These are phyloP conservation scores for Rugonectria rugulosa DNA, from an alignment of 2,329 filamentous ascomycete species.

Conservation along the genomic window DNA sequence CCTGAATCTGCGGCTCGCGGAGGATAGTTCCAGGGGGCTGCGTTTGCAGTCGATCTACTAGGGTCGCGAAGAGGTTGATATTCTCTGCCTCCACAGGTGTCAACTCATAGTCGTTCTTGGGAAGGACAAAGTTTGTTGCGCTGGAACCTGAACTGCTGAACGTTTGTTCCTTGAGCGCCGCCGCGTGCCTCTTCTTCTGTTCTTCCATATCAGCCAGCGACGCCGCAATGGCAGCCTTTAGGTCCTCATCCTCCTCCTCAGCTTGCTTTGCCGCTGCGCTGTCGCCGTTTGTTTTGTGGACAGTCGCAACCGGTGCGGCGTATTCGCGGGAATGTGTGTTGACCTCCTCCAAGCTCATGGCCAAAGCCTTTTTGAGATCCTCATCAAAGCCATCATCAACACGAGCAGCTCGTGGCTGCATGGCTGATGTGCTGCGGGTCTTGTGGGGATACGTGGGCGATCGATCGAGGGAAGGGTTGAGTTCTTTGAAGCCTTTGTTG, in stretches of 20 bases:
- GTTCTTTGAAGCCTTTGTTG: slow-evolving; percentile 63
- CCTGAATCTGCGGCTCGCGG: slow-evolving; percentile 97
- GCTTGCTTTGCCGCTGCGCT: slow-evolving; percentile 53
- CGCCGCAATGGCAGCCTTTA: slow-evolving; percentile 94
- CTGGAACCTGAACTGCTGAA: slow-evolving; percentile 49
- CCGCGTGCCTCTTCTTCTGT: slow-evolving; percentile 91
- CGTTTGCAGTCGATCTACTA: slow-evolving; percentile 93
- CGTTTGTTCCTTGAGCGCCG: slow-evolving; percentile 81
- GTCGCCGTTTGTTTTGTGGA: slow-evolving; percentile 47
- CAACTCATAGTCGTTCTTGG: slow-evolving; percentile 94
- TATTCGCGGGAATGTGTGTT: slow-evolving; percentile 79
- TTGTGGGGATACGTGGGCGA: slow-evolving; percentile 64
- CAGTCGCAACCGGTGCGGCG: slow-evolving; percentile 62
- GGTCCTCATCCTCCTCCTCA: slow-evolving; percentile 90
- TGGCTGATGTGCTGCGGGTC: slow-evolving; percentile 69
- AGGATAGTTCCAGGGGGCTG: slow-evolving; percentile 95
- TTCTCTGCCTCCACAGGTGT: slow-evolving; percentile 95
- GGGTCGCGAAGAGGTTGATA: slow-evolving; percentile 92
- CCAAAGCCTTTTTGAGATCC: slow-evolving; percentile 89
- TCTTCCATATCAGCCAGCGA: slow-evolving; percentile 97
- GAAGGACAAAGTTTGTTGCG: slow-evolving; percentile 63
- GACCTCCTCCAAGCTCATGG: slow-evolving; percentile 96
- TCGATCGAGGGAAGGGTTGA: slow-evolving; percentile 55
- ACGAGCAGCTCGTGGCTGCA: slow-evolving; percentile 90
- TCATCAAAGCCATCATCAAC: slow-evolving; percentile 94